phyloP scores from a whole-genome alignment of 352 stramenopile genomes.

The Globisporangium cystogenes region DNA sequence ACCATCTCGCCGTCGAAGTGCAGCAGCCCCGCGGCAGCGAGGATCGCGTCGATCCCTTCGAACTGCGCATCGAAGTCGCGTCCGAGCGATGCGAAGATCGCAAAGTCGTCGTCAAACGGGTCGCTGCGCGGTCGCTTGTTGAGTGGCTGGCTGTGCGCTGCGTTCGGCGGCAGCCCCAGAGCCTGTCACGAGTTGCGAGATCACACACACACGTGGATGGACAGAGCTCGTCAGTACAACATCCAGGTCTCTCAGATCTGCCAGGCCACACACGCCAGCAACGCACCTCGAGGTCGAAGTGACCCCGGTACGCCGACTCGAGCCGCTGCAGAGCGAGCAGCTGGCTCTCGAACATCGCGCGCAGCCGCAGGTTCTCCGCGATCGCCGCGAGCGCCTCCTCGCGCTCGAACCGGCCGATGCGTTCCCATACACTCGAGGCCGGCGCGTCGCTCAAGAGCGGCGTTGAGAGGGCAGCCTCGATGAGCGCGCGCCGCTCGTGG shows the following conservation, averaged over 20 bases:
- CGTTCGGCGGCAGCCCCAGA: background rate
- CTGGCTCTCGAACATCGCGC: slow-evolving; percentile 1
- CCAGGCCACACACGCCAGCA: background rate
- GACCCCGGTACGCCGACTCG: background rate
- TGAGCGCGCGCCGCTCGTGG: background rate
- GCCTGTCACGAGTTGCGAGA: too few species aligned
- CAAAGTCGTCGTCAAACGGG: slow-evolving; percentile 7
- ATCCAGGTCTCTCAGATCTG: background rate
- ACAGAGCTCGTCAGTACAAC: background rate
- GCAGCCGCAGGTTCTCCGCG: slow-evolving; percentile 4
- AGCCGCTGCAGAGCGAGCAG: background rate
- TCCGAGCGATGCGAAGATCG: slow-evolving; percentile 27
- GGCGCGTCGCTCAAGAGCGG: too few species aligned
- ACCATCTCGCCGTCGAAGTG: slow-evolving; percentile 19
- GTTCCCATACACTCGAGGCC: slow-evolving; percentile 4
- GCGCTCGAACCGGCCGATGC: slow-evolving; percentile 1
- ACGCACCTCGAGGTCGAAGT: background rate
- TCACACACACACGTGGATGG: too few species aligned
- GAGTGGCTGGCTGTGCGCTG: background rate
- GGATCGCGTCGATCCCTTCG: slow-evolving; percentile 18
- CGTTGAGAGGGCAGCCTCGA: background rate
- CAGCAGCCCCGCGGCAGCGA: slow-evolving; percentile 15
- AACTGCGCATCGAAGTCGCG: slow-evolving; percentile 23
- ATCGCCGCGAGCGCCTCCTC: background rate
- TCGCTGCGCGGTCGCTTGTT: background rate